Conservation (phyloP, 2,329 filamentous ascomycete genomes). For the Exophiala aquamarina region DNA sequence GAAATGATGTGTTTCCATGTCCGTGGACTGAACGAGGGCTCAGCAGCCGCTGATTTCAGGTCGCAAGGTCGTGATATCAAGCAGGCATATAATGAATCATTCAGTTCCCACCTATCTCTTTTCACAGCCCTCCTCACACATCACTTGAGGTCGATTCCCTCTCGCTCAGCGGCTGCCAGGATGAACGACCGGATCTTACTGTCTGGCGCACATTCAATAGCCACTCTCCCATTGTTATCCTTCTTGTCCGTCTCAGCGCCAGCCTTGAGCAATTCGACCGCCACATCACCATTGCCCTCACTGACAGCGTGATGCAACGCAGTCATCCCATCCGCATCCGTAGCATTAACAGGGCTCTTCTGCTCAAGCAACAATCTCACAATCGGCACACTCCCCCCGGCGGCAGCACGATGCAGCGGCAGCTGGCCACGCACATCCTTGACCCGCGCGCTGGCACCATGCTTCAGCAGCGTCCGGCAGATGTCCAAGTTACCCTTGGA, state of each 20-base stretch:
- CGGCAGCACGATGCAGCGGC: conserved; percentile 86
- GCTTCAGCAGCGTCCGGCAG: conserved; percentile 72
- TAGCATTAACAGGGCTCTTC: conserved; percentile 77
- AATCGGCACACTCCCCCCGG: conserved; percentile 85
- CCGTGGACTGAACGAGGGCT: background rate
- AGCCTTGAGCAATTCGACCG: conserved; percentile 76
- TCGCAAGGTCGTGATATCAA: too few relatives aligned
- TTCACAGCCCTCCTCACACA: background rate
- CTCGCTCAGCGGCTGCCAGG: conserved; percentile 72
- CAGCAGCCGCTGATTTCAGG: too few relatives aligned
- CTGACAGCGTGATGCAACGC: conserved; percentile 75
- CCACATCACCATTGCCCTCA: conserved; percentile 72
- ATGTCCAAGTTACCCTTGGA: conserved; percentile 86
- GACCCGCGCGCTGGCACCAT: conserved; percentile 74
- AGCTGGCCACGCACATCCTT: conserved; percentile 88
- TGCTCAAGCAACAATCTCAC: conserved; percentile 73
- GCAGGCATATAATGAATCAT: too few relatives aligned
- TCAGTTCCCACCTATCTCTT: too few relatives aligned
- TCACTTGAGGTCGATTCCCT: conserved; percentile 68
- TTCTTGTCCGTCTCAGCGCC: conserved; percentile 80
- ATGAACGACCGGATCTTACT: conserved; percentile 78
- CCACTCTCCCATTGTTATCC: conserved; percentile 67
- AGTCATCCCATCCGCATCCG: conserved; percentile 80
- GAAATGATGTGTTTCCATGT: conserved; percentile 14
- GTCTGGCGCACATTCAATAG: conserved; percentile 84